These are phyloP conservation scores for Kingdonia uniflora DNA, from an alignment of 164 flowering plant genomes.

Conservation along the genomic window DNA sequence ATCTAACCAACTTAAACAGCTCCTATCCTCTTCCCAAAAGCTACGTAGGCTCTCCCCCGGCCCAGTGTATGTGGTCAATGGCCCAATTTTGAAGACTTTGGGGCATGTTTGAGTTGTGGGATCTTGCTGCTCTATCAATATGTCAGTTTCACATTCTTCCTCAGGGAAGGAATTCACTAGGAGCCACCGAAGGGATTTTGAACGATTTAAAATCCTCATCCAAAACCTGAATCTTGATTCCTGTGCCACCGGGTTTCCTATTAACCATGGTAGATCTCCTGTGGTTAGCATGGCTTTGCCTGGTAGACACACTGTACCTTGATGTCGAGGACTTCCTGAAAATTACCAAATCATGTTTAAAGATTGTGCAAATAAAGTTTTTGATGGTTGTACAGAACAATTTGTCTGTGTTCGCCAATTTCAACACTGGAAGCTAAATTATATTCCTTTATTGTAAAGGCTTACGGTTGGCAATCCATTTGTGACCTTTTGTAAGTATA, in stretches of 20 bases:
- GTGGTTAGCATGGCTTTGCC: slow-evolving; percentile 30
- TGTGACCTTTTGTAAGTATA: too few species aligned
- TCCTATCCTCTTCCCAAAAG: slow-evolving; percentile 65
- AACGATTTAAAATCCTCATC: slow-evolving; percentile 38
- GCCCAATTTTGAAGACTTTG: slow-evolving; percentile 30
- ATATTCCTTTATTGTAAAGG: too few species aligned
- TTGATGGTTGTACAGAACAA: too few species aligned
- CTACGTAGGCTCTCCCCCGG: slow-evolving; percentile 20
- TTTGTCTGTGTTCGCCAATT: too few species aligned
- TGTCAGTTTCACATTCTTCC: slow-evolving; percentile 18
- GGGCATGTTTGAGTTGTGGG: not conserved
- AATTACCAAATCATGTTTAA: too few species aligned
- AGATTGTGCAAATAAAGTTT: too few species aligned
- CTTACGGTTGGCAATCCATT: too few species aligned
- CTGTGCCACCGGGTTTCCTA: slow-evolving; percentile 36
- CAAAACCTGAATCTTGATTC: slow-evolving; percentile 59
- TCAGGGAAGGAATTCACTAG: slow-evolving; percentile 48
- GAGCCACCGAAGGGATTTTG: slow-evolving; percentile 34
- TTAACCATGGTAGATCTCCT: slow-evolving; percentile 68
- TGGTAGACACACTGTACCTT: slow-evolving; percentile 18
- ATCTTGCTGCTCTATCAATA: not conserved
- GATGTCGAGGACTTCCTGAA: slow-evolving; percentile 42
- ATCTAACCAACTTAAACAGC: slow-evolving; percentile 61
- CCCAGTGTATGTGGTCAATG: slow-evolving; percentile 20
- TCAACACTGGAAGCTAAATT: too few species aligned